Percentiles rank a stretch among this genome's conserved stretches.
Evolutionary conservation across 768 basidiomycete genomes (phyloP).

Genomic region (Chiua virens): DNA sequence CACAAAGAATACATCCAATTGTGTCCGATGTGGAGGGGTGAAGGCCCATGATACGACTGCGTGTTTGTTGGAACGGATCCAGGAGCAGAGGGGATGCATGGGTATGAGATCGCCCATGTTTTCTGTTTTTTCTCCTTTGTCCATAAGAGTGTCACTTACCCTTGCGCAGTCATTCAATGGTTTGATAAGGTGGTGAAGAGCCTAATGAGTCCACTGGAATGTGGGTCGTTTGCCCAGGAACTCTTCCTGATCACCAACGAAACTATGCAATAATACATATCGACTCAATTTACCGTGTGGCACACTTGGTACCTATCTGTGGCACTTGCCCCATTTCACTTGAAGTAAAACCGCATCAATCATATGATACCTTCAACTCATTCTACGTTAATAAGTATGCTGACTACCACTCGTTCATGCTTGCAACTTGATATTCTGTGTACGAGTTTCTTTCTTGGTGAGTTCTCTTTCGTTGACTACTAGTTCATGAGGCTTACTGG

Average conservation of each 20-base stretch:
- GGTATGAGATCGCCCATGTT: slow-evolving; percentile 16
- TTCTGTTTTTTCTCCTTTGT: slow-evolving; percentile 27
- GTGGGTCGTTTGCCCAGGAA: slow-evolving; percentile 26
- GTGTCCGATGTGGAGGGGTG: slow-evolving; percentile 19
- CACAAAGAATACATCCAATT: slow-evolving; percentile 22
- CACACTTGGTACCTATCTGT: slow-evolving; percentile 30
- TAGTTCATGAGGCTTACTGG: no score
- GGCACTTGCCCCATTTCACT: slow-evolving; percentile 5
- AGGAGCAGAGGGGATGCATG: slow-evolving; percentile 12
- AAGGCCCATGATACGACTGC: slow-evolving; percentile 15
- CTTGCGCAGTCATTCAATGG: slow-evolving; percentile 26
- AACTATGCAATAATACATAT: slow-evolving; percentile 26
- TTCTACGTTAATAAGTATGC: slow-evolving; percentile 20
- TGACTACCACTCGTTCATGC: slow-evolving; percentile 5
- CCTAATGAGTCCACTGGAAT: slow-evolving; percentile 28
- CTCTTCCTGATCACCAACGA: background rate
- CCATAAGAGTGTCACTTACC: background rate
- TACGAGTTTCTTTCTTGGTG: no score
- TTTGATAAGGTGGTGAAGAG: slow-evolving; percentile 15
- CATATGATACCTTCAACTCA: slow-evolving; percentile 2
- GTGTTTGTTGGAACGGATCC: slow-evolving; percentile 19
- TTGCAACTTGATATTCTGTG: no score
- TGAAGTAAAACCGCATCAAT: slow-evolving; percentile 2
- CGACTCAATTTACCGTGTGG: slow-evolving; percentile 29
- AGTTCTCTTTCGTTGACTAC: no score